A percentile compares a stretch with the other conserved stretches of the same genome.
Conservation (phyloP, 2,329 filamentous ascomycete species). For the Sarocladiaceae sp. region DNA sequence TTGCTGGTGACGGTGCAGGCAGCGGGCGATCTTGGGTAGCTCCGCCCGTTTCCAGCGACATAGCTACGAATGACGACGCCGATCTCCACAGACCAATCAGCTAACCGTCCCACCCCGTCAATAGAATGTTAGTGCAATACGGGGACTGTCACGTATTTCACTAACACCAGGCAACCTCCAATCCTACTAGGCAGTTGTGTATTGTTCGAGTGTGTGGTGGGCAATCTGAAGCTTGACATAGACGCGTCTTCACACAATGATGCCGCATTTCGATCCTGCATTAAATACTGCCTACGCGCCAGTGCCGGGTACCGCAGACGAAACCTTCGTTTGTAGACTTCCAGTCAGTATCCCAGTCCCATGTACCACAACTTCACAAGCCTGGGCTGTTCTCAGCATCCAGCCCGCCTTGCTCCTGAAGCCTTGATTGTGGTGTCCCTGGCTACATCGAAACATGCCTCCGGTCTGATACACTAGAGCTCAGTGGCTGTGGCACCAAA, state of each 20-base stretch:
- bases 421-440: too few relatives aligned
- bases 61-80: slow-evolving; percentile 9
- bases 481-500: background rate
- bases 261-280: too few relatives aligned
- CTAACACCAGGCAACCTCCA: too few relatives aligned
- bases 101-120: background rate
- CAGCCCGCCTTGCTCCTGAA: too few relatives aligned
- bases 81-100: background rate
- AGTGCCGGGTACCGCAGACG: background rate
- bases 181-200: too few relatives aligned
- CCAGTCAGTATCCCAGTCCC: too few relatives aligned
- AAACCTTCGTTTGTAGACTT: too few relatives aligned
- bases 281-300: background rate
- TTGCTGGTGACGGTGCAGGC: background rate
- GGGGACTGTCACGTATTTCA: background rate
- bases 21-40: background rate
- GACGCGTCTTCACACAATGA: too few relatives aligned
- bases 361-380: too few relatives aligned
- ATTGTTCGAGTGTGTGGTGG: too few relatives aligned
- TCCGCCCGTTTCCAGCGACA: background rate
- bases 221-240: too few relatives aligned
- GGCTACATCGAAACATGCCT: background rate
- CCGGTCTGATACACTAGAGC: background rate
- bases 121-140: background rate
- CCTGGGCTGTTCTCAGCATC: too few relatives aligned